These are phyloP conservation scores for Cordia subcordata DNA, from an alignment of 257 asterid genomes.

Conservation along the genomic window DNA sequence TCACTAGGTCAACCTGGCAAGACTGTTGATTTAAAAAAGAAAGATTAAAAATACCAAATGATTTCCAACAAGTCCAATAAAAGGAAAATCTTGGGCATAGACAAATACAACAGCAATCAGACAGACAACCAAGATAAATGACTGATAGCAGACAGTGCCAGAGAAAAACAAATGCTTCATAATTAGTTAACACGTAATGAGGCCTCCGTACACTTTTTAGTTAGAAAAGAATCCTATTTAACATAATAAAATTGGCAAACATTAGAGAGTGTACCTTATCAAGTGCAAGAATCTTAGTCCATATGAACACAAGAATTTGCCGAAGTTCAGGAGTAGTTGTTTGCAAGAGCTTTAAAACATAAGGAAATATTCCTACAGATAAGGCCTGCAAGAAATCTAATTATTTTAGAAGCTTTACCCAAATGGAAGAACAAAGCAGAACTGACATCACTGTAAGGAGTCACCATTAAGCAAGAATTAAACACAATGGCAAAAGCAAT, in stretches of 20 bases:
- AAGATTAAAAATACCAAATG: not conserved
- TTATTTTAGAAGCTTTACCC: not conserved
- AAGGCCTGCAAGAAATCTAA: constrained; percentile 45
- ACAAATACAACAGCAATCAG: not conserved
- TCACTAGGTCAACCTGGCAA: constrained; percentile 88
- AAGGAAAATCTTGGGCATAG: not conserved
- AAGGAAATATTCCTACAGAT: constrained; percentile 86
- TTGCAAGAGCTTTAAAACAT: constrained; percentile 76
- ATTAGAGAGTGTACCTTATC: constrained; percentile 58
- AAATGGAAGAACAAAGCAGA: constrained; percentile 3
- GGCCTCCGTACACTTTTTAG: not conserved
- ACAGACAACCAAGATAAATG: not conserved
- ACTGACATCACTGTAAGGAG: not conserved
- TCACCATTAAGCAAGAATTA: not conserved
- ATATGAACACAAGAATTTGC: constrained; percentile 95
- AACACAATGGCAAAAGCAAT: constrained; percentile 13
- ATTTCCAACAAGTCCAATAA: not conserved
- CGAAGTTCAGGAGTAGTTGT: constrained; percentile 94
- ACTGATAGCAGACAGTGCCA: not conserved
- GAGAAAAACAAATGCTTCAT: not conserved
- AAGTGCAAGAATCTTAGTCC: constrained; percentile 97
- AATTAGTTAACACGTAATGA: not conserved
- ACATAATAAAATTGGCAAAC: constrained; percentile 5
- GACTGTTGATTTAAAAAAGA: constrained; percentile 42
- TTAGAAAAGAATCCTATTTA: constrained; percentile 14